These are phyloP conservation scores for Colletotrichum graminicola DNA, from an alignment of 2,329 filamentous ascomycete genomes.

Conservation along the genomic window DNA sequence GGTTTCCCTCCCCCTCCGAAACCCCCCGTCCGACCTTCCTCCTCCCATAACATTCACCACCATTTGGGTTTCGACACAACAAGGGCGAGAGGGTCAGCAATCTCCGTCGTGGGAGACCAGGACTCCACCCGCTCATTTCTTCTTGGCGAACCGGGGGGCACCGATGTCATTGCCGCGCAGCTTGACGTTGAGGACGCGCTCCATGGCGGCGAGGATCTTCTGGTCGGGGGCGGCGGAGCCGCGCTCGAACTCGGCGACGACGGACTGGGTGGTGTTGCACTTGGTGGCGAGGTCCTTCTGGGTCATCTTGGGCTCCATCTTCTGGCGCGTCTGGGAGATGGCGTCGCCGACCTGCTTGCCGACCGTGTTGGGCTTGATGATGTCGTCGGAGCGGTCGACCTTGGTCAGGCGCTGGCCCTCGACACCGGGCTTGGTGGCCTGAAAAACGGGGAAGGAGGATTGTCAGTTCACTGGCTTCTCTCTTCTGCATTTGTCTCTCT, in stretches of 20 bases:
- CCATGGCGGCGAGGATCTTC: constrained; percentile 82
- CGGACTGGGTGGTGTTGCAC: constrained; percentile 85
- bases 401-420: constrained; percentile 98
- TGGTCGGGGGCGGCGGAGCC: constrained; percentile 84
- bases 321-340: constrained; percentile 83
- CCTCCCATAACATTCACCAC: background rate
- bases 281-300: constrained; percentile 89
- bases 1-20: background rate
- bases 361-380: constrained; percentile 95
- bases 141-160: constrained; percentile 84
- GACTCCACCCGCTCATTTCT: constrained; percentile 57
- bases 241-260: constrained; percentile 88
- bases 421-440: constrained; percentile 65
- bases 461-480: constrained; percentile 39
- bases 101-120: constrained; percentile 2
- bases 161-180: constrained; percentile 89
- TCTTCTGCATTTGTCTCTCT: background rate
- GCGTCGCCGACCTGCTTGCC: constrained; percentile 84
- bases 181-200: constrained; percentile 89
- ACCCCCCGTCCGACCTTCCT: no score
- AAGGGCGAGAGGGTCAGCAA: background rate
- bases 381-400: constrained; percentile 96
- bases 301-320: constrained; percentile 93
- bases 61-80: background rate
- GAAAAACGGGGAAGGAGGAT: constrained; percentile 5